Evolutionary conservation across 495 filamentous ascomycete genomes (phyloP).

Genomic region (Penicillium desertorum): DNA sequence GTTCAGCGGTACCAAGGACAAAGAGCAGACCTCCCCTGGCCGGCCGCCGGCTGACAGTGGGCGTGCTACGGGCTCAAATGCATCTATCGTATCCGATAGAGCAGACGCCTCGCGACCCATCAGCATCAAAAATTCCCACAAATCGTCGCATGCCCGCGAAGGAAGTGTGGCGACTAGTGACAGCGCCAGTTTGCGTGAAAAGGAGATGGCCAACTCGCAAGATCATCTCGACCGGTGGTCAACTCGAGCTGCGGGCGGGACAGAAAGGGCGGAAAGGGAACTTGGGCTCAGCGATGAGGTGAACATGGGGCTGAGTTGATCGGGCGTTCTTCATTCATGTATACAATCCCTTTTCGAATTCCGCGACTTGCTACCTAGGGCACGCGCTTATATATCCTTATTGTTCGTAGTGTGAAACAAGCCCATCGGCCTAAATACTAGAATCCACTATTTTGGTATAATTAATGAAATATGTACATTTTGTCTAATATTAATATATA

Average conservation of each 20-base stretch:
- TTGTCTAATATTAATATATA: too few relatives aligned
- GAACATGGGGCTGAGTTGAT: conserved; percentile 55
- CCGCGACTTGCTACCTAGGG: background rate
- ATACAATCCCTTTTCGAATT: background rate
- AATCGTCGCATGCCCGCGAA: conserved; percentile 30
- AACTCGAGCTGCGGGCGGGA: conserved; percentile 40
- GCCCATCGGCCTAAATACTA: background rate
- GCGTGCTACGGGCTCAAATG: conserved; percentile 22
- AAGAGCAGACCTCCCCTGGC: conserved; percentile 33
- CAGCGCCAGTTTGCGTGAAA: conserved; percentile 42
- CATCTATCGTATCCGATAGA: conserved; percentile 16
- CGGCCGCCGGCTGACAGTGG: conserved; percentile 18
- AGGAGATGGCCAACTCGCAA: conserved; percentile 52
- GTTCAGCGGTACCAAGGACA: conserved; percentile 43
- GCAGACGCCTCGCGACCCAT: conserved; percentile 33
- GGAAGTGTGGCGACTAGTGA: conserved; percentile 44
- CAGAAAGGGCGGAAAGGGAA: conserved; percentile 45
- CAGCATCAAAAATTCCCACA: conserved; percentile 35
- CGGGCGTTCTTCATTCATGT: background rate
- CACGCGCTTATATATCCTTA: conserved; percentile 1
- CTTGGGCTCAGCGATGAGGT: conserved; percentile 53
- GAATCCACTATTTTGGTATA: too few relatives aligned
- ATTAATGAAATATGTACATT: too few relatives aligned
- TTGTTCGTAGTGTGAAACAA: background rate
- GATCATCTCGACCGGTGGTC: conserved; percentile 47